phyloP scores from a whole-genome alignment of 805 yeast genomes.

The Phaffomyces antillensis region DNA sequence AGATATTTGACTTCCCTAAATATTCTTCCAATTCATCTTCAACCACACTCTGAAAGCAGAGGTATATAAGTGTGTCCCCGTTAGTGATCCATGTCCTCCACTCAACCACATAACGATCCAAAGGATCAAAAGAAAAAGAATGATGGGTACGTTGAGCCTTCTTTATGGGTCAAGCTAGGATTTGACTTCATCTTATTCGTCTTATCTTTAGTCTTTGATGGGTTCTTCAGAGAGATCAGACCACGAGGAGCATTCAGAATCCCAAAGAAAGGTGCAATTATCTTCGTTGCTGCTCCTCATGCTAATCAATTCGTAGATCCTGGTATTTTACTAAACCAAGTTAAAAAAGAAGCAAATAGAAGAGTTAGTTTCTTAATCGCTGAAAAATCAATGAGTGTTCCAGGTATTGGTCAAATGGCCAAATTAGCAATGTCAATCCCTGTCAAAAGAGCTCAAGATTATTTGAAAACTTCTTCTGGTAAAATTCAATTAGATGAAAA shows the following conservation, averaged over 20 bases:
- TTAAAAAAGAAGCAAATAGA: slow-evolving; percentile 56
- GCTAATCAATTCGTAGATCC: slow-evolving; percentile 88
- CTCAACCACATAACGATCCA: background rate
- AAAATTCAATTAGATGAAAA: slow-evolving; percentile 46
- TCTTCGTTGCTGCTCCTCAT: slow-evolving; percentile 95
- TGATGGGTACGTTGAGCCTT: slow-evolving; percentile 21
- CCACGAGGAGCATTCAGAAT: slow-evolving; percentile 79
- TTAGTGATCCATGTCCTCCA: background rate
- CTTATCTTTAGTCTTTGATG: slow-evolving; percentile 42
- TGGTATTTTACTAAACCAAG: slow-evolving; percentile 76
- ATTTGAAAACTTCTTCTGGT: slow-evolving; percentile 62
- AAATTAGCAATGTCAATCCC: slow-evolving; percentile 79
- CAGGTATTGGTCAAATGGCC: slow-evolving; percentile 70
- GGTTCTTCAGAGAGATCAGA: slow-evolving; percentile 84
- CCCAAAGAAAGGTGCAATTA: slow-evolving; percentile 71
- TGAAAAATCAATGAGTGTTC: slow-evolving; percentile 59
- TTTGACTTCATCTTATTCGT: slow-evolving; percentile 50
- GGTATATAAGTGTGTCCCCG: no score
- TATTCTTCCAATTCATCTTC: no score
- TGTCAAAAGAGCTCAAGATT: slow-evolving; percentile 89
- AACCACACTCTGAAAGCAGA: no score
- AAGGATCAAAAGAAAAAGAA: background rate
- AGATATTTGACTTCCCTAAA: no score
- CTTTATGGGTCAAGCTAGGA: slow-evolving; percentile 30
- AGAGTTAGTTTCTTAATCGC: slow-evolving; percentile 81